A percentile compares a stretch with the other conserved stretches of the same genome.
phyloP scores from a whole-genome alignment of 176 grass and related monocot genomes.

The Tillandsia fasciculata region DNA sequence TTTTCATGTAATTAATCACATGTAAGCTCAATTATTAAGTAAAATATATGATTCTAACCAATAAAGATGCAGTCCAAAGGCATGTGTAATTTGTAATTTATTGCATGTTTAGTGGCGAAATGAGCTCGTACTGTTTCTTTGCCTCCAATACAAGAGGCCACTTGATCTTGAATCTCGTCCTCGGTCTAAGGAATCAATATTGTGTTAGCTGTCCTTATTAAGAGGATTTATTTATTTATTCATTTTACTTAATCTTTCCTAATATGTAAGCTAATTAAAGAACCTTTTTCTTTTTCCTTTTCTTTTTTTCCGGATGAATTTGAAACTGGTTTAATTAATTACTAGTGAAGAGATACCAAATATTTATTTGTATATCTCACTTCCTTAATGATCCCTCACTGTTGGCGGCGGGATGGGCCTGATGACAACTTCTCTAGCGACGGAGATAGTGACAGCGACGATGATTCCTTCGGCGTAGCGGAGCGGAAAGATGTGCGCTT shows the following conservation, averaged over 20 bases:
- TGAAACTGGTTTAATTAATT: too few relatives aligned
- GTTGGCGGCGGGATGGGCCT: too few relatives aligned
- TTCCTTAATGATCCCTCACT: too few relatives aligned
- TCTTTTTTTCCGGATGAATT: too few relatives aligned
- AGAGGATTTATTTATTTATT: background rate
- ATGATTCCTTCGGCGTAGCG: too few relatives aligned
- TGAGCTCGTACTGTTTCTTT: background rate
- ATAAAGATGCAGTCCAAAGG: background rate
- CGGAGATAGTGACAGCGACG: too few relatives aligned
- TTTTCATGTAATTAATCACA: background rate
- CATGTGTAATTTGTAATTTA: background rate
- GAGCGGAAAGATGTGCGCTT: too few relatives aligned
- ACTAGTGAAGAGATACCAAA: too few relatives aligned
- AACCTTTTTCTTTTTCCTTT: too few relatives aligned
- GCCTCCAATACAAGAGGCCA: background rate
- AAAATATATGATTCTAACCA: background rate
- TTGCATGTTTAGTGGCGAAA: background rate
- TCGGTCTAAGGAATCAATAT: background rate
- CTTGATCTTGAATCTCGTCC: background rate
- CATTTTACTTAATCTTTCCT: background rate
- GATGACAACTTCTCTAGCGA: too few relatives aligned
- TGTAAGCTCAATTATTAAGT: background rate
- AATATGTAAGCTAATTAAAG: too few relatives aligned
- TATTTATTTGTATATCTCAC: too few relatives aligned
- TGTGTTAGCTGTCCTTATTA: background rate